phyloP scores from a whole-genome alignment of 805 yeast species.

The Monosporozyma unispora region DNA sequence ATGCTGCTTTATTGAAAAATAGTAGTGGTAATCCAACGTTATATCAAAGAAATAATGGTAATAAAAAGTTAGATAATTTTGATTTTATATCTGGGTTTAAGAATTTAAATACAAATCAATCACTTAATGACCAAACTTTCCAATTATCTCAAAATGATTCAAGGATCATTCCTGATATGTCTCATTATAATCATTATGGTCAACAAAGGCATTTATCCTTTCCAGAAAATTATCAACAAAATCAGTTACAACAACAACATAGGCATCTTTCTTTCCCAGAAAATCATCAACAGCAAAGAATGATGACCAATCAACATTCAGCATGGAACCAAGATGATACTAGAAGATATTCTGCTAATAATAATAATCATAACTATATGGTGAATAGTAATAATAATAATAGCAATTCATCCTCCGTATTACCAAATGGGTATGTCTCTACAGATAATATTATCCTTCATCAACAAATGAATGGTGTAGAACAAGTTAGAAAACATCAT shows the following conservation, averaged over 20 bases:
- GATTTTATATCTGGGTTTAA: conserved; percentile 23
- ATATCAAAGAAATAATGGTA: neutral
- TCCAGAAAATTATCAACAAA: neutral
- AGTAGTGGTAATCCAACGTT: neutral
- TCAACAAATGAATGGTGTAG: neutral
- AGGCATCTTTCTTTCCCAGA: neutral
- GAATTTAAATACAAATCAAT: conserved; percentile 22
- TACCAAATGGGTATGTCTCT: neutral
- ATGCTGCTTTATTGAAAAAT: conserved; percentile 1
- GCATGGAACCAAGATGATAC: neutral
- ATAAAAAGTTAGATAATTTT: conserved; percentile 1
- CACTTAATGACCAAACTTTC: neutral
- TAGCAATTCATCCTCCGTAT: neutral
- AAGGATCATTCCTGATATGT: neutral
- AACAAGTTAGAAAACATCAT: neutral
- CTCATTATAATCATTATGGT: neutral
- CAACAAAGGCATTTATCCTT: neutral
- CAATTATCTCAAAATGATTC: neutral
- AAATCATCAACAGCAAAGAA: neutral
- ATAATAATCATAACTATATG: neutral
- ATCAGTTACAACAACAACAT: neutral
- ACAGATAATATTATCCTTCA: neutral
- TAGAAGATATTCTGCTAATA: neutral
- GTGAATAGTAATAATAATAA: neutral
- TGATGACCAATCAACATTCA: neutral